Evolutionary conservation across 441 rosid genomes (phyloP), one percentile per base, ranked within the genome.

Genomic region (Populus trichocarpa): DNA sequence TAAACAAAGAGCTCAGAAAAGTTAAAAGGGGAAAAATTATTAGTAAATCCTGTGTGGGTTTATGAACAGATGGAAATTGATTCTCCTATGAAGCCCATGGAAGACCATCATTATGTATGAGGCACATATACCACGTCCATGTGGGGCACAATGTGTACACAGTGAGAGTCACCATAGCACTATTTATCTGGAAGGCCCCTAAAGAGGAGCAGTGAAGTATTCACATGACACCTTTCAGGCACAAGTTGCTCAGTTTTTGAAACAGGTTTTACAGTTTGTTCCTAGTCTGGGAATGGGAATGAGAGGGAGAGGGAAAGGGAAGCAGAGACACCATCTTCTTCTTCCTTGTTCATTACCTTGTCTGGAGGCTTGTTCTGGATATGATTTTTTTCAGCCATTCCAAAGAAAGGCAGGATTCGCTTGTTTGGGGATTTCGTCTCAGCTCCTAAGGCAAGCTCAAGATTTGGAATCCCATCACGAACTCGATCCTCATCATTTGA

Each of bases 251-350:
- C 95, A 20, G 84, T 74, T 82, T 89, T 86, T 20, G 94, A 73
- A 75, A 85, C 84, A 71, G 90, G 80, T 84, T 88, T 89, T 70
- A 78, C 79, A 32, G 82, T 80, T 80, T 79, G 84, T 73, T 91
- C 89, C 80, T 86, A 83, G 12, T 89, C 89, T 2, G 86, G 78
- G 63, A 83, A 88, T 6, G 98, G 91, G 67, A 91, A 94, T 4
- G 99, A 90, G 71, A 94, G 92, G 16, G 98, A 96, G 3, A 96
- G 90, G 53, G 99, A 93, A 63, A 96, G 99, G 74, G 97, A 89
- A n/a, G 93, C 92, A 2, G 97, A 84, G 23, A 80, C 82, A 70
- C 84, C 85, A 50, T 90, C 95, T 77, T 85, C 90, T 78, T 86
- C 90, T 74, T 81, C 87, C 85, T 83, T 83, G 4, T 81, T 82